These are phyloP conservation scores for Hygrophoropsis aurantiaca DNA, from an alignment of 768 basidiomycete genomes.

Conservation along the genomic window DNA sequence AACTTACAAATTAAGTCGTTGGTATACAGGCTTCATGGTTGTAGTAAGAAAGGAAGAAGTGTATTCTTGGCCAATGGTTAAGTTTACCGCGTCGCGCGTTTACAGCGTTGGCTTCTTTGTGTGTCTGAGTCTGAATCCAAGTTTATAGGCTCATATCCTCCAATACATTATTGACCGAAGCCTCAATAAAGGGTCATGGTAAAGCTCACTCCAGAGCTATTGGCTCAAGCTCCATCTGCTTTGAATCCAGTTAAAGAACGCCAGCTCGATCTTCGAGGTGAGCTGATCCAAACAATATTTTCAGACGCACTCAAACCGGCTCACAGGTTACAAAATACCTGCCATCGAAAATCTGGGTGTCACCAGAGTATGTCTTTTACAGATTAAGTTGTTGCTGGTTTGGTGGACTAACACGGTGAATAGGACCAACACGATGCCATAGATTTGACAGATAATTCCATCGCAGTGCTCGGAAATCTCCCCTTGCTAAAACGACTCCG, in stretches of 20 bases:
- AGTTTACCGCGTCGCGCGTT: conserved; percentile 13
- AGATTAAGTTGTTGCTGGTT: conserved; percentile 5
- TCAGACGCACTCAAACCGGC: conserved; percentile 13
- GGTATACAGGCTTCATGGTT: conserved; percentile 69
- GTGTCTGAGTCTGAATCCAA: conserved; percentile 36
- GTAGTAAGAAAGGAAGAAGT: conserved; percentile 22
- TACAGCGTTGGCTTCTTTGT: conserved; percentile 17
- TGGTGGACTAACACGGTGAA: background rate
- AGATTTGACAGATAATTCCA: conserved; percentile 91
- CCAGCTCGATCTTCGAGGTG: conserved; percentile 89
- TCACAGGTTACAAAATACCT: conserved; percentile 87
- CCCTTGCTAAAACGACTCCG: conserved; percentile 83
- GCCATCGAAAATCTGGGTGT: conserved; percentile 96
- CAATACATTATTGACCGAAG: conserved; percentile 3
- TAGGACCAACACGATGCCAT: conserved; percentile 94
- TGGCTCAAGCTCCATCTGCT: conserved; percentile 75
- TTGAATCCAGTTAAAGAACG: conserved; percentile 86
- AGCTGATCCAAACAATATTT: conserved; percentile 19
- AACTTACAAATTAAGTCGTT: conserved; percentile 71
- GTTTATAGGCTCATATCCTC: too few relatives aligned
- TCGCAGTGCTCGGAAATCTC: conserved; percentile 78
- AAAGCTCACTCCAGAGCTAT: conserved; percentile 94
- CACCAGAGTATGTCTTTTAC: conserved; percentile 59
- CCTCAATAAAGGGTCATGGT: conserved; percentile 42
- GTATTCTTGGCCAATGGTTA: conserved; percentile 6